Evolutionary conservation across 345 rosid genomes (phyloP), one percentile per base, ranked within the genome.

Genomic region (Isatis tinctoria): DNA sequence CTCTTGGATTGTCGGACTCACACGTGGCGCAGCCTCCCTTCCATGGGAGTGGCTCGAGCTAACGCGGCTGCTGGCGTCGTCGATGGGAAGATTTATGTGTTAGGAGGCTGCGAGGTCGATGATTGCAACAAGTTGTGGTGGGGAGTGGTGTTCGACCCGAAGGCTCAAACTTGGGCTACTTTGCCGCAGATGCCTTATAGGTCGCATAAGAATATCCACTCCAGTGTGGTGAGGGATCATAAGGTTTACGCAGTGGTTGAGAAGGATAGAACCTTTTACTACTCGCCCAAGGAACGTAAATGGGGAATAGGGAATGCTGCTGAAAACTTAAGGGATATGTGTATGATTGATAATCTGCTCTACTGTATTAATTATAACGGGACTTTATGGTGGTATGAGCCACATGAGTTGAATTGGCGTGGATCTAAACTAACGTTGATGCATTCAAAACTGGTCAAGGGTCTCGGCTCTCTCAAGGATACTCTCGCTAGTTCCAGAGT

Each of bases 1-100:
- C 32, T 28, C 32, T 28, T 28, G 32, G 32, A 28, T 28, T 28
- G 3, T 28, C 32, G 32, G 32, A 28, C 32, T 28, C 32, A 28
- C 82, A 65, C 72, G 12, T 87, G 91, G 90, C 71, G 73, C 61
- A 37, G 44, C 7, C 74, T 77, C 35, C 85, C 93, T 28, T 28
- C 40, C 44, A 87, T 88, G 91, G 73, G 78, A 4, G 68, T 85
- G 18, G 60, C 80, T 6, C 90, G 88, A 56, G 82, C 49, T 53
- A 0, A 83, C 30, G 76, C 90, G 4, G 93, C 90, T 0, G 83
- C 88, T 0, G 93, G 88, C 0, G 86, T 79, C 2, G 78, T 87
- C 13, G 81, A 69, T 2, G 86, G 74, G 2, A 86, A 82, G 74
- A 74, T 91, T 4, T 89, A 85, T 36, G 90, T 91, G 26, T 79